Evolutionary conservation across 129 eudicot genomes (phyloP).

Genomic region (Saposhnikovia divaricata): DNA sequence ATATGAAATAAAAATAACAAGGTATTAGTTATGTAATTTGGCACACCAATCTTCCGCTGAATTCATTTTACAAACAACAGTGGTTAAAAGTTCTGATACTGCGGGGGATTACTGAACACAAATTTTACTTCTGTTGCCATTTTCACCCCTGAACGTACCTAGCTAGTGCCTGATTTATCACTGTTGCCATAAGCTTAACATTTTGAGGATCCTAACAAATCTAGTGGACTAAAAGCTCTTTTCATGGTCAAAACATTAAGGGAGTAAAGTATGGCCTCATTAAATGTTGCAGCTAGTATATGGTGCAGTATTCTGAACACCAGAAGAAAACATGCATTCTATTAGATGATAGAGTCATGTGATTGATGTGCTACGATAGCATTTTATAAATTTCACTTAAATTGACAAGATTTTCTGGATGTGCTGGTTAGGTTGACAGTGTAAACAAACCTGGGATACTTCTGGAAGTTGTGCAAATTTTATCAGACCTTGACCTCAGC

Average conservation of each 20-base stretch:
- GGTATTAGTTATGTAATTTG: not conserved
- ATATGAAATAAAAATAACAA: not conserved
- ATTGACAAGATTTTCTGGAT: constrained; percentile 15
- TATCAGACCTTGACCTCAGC: constrained; percentile 79
- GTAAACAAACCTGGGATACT: constrained; percentile 89
- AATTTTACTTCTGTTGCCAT: not conserved
- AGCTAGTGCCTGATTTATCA: not conserved
- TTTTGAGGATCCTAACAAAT: not conserved
- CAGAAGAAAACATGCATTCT: not conserved
- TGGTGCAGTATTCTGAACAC: not conserved
- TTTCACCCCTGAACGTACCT: not conserved
- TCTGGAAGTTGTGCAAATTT: constrained; percentile 88
- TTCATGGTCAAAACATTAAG: not conserved
- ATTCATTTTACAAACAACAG: not conserved
- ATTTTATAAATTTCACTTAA: not conserved
- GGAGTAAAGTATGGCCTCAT: not conserved
- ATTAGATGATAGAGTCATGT: not conserved
- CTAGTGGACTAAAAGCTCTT: not conserved
- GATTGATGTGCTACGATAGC: not conserved
- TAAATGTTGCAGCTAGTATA: not conserved
- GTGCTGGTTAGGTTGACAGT: constrained; percentile 67
- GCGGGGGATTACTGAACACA: not conserved
- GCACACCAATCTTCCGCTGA: not conserved
- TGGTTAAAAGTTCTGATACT: not conserved
- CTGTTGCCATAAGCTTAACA: not conserved